Evolutionary conservation across 257 asterid genomes (phyloP).

Genomic region (Agastache rugosa): DNA sequence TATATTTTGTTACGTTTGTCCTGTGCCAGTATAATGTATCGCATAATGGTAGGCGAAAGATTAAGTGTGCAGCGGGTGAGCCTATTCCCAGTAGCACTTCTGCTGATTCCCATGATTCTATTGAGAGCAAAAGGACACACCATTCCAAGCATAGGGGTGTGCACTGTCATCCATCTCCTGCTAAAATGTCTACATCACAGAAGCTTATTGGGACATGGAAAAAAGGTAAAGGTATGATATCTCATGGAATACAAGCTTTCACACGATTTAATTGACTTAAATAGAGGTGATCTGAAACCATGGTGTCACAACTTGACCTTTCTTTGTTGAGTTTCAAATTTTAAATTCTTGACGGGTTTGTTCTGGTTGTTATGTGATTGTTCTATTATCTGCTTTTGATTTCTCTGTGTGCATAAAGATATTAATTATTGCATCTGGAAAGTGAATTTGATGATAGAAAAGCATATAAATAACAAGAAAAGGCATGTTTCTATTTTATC

Average conservation of each 20-base stretch:
- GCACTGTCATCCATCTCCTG: slow-evolving; percentile 29
- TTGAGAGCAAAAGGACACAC: slow-evolving; percentile 35
- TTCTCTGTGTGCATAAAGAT: neutral
- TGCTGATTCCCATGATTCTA: slow-evolving; percentile 42
- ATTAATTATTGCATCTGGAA: neutral
- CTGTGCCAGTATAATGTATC: slow-evolving; percentile 44
- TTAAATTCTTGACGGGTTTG: neutral
- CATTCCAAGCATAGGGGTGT: slow-evolving; percentile 33
- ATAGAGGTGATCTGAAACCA: slow-evolving; percentile 39
- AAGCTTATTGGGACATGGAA: slow-evolving; percentile 34
- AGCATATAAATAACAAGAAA: neutral
- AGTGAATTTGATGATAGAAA: neutral
- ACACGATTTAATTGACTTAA: slow-evolving; percentile 36
- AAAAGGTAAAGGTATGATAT: slow-evolving; percentile 40
- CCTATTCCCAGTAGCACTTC: slow-evolving; percentile 37
- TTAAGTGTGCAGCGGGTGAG: slow-evolving; percentile 40
- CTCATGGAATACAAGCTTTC: slow-evolving; percentile 41
- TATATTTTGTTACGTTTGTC: slow-evolving; percentile 10
- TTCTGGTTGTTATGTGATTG: neutral
- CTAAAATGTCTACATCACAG: slow-evolving; percentile 31
- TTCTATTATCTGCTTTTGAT: neutral
- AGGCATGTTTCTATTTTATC: neutral
- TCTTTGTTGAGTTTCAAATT: neutral
- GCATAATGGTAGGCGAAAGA: slow-evolving; percentile 45
- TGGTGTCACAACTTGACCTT: neutral